Evolutionary conservation across 2,329 filamentous ascomycete species (phyloP), one percentile per base, ranked within the genome.

Genomic region (Fusarium chaquense): DNA sequence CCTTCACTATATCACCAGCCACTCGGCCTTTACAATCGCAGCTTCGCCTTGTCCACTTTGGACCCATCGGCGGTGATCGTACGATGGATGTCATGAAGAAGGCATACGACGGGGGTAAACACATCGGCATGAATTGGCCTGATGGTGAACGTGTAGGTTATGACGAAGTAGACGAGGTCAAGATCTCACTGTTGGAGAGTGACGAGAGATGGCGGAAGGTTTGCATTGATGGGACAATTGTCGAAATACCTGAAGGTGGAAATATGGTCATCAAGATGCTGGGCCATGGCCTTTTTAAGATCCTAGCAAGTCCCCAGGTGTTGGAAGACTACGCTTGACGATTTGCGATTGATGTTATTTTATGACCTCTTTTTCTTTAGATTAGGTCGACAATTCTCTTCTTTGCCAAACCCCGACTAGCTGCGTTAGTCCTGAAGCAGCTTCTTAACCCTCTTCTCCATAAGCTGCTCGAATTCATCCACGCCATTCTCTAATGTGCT

Each of bases 171-270:
- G 87, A 91, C 3, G 87, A 87, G 53, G 71, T 97, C 20, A 84
- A 81, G 61, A 88, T 98, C 47, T 84, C 87, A 18, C 89, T 93
- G 36, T 67, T 82, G 2, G 92, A 96, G 74, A 82, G 87, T 18
- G 89, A 93, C n/a, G 83, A 82, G 46, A 83, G 89, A 54, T 98
- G 94, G 94, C 85, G 95, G 65, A 89, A 94, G 75, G 87, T 97
- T 16, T 98, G 95, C 77, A 84, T 98, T n/a, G 95, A 98, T 78
- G 95, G 95, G 5, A 93, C 91, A 55, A 97, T 97, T 73, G 88
- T 98, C 5, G 86, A 88, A 62, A 81, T 97, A 1, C 90, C 91
- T 22, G 78, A 83, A 53, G 89, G 86, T 3, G 94, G 94, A 0
- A 90, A 88, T 84, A 87, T 97, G 78, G 86, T 88, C 62, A 85